These are phyloP conservation scores for Sporisorium graminicola DNA, from an alignment of 1,284 basidiomycete genomes.

Conservation along the genomic window DNA sequence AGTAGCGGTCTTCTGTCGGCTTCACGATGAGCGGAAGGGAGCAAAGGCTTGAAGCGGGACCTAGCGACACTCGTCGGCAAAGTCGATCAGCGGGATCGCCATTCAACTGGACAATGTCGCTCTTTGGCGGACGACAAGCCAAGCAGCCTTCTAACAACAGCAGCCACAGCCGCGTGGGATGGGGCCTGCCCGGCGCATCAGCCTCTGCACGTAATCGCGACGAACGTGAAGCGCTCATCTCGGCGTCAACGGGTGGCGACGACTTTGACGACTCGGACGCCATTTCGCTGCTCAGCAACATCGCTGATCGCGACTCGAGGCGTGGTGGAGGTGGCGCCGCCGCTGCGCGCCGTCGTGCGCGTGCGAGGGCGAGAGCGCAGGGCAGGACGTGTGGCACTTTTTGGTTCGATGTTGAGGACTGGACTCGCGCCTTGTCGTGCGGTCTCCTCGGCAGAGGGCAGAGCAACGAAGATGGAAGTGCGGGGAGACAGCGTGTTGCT, in stretches of 20 bases:
- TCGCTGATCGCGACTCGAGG: constrained; percentile 54
- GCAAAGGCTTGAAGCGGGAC: constrained; percentile 15
- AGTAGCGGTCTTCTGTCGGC: no score
- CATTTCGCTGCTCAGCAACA: constrained; percentile 60
- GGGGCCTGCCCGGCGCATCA: constrained; percentile 20
- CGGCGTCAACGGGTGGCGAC: constrained; percentile 16
- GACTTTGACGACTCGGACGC: constrained; percentile 62
- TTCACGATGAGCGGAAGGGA: constrained; percentile 9
- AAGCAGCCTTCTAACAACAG: not conserved
- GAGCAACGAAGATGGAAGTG: not conserved
- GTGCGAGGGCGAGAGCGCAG: constrained; percentile 28
- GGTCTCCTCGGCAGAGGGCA: constrained; percentile 25
- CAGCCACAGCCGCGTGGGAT: constrained; percentile 11
- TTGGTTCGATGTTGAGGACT: constrained; percentile 29
- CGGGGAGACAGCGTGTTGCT: constrained; percentile 24
- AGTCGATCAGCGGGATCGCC: constrained; percentile 4
- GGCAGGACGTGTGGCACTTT: constrained; percentile 32
- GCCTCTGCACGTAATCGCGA: constrained; percentile 10
- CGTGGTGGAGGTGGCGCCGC: constrained; percentile 16
- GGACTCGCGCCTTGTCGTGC: constrained; percentile 22
- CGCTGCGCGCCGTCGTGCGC: constrained; percentile 32
- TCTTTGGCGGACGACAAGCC: constrained; percentile 31
- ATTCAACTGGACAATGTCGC: constrained; percentile 34
- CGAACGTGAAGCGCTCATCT: constrained; percentile 32
- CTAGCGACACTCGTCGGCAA: constrained; percentile 14